These are phyloP conservation scores for Coemansia sp. DNA, from an alignment of 371 early-diverging fungal species.

Conservation along the genomic window DNA sequence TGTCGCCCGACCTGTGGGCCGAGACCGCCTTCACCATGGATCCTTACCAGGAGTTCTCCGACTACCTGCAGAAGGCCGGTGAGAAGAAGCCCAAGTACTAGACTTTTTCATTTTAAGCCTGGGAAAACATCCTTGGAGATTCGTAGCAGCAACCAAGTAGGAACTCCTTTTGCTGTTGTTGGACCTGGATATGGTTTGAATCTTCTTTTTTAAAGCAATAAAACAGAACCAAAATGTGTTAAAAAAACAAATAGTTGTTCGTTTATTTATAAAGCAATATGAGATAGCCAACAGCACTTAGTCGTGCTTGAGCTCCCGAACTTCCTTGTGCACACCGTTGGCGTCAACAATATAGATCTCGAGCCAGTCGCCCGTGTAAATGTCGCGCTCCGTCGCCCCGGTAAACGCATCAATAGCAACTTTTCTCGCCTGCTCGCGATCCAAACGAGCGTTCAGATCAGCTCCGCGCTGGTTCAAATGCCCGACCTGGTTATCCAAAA, in stretches of 20 bases:
- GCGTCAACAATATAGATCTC: slow-evolving; percentile 90
- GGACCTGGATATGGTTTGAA: neutral
- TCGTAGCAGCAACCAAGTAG: neutral
- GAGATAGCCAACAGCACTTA: slow-evolving; percentile 37
- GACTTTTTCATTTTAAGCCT: neutral
- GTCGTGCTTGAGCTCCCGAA: slow-evolving; percentile 76
- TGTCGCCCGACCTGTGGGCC: slow-evolving; percentile 96
- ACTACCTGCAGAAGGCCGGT: slow-evolving; percentile 75
- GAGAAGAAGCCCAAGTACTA: slow-evolving; percentile 53
- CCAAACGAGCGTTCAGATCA: slow-evolving; percentile 53
- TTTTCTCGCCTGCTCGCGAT: slow-evolving; percentile 62
- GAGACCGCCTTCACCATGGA: slow-evolving; percentile 84
- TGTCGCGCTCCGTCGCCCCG: slow-evolving; percentile 98
- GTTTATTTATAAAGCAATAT: no score
- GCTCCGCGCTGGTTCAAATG: slow-evolving; percentile 61
- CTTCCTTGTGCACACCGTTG: slow-evolving; percentile 74
- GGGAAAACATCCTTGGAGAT: neutral
- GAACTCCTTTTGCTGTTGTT: neutral
- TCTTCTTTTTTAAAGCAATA: slow-evolving; percentile 1
- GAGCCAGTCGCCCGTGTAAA: slow-evolving; percentile 98
- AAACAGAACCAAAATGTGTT: slow-evolving; percentile 13
- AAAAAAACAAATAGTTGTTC: neutral
- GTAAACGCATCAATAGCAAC: slow-evolving; percentile 97
- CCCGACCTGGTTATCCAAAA: slow-evolving; percentile 94
- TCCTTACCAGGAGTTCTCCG: slow-evolving; percentile 93